phyloP scores from a whole-genome alignment of 441 rosid genomes.

The Daphne laureola region DNA sequence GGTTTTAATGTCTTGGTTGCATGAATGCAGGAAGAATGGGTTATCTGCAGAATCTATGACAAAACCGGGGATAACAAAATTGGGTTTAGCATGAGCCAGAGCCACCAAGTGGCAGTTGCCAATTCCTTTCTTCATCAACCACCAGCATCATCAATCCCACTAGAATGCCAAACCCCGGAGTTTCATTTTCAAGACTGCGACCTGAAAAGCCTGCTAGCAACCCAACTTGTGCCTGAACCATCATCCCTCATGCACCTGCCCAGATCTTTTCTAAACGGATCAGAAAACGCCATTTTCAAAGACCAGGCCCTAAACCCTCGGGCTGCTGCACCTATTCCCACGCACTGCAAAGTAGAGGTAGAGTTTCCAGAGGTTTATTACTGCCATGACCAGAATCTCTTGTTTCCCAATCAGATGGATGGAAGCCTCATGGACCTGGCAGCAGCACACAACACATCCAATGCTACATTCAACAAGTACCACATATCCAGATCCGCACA shows the following conservation, averaged over 20 bases:
- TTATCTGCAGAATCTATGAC: slow-evolving; percentile 82
- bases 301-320: slow-evolving; percentile 18
- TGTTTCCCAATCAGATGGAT: slow-evolving; percentile 39
- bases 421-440: slow-evolving; percentile 27
- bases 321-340: slow-evolving; percentile 20
- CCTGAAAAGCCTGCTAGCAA: slow-evolving; percentile 40
- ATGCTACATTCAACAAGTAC: slow-evolving; percentile 19
- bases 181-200: slow-evolving; percentile 21
- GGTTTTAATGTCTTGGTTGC: not conserved
- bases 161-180: slow-evolving; percentile 27
- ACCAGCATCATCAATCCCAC: slow-evolving; percentile 28
- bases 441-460: slow-evolving; percentile 1
- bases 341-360: slow-evolving; percentile 50
- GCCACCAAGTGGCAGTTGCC: slow-evolving; percentile 2
- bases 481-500: slow-evolving; percentile 33
- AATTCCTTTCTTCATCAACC: slow-evolving; percentile 38
- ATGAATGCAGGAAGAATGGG: slow-evolving; percentile 82
- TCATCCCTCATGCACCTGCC: slow-evolving; percentile 14
- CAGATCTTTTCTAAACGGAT: slow-evolving; percentile 8
- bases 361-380: slow-evolving; percentile 26
- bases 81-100: slow-evolving; percentile 30
- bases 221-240: slow-evolving; percentile 31
- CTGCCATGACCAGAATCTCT: slow-evolving; percentile 29
- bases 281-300: slow-evolving; percentile 24
- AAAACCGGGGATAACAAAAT: slow-evolving; percentile 56